Evolutionary conservation across 495 filamentous ascomycete species (phyloP).

Genomic region (Hyphodiscus hymeniophilus): DNA sequence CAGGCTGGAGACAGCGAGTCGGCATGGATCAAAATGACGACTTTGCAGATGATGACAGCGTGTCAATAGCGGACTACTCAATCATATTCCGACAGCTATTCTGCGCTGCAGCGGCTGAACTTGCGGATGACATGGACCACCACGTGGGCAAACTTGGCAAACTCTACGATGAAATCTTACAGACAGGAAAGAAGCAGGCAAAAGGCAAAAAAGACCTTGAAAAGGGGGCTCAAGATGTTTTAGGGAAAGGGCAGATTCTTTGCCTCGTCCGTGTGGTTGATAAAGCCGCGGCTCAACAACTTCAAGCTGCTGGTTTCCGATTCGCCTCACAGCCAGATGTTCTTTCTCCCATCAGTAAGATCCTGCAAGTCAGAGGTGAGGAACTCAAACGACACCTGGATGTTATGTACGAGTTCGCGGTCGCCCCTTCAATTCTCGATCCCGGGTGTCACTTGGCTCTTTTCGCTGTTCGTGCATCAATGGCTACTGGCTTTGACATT

Average conservation of each 20-base stretch:
- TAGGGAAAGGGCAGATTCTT: constrained; percentile 64
- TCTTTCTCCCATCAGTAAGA: constrained; percentile 53
- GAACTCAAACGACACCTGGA: constrained; percentile 46
- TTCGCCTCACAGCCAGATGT: constrained; percentile 68
- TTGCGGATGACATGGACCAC: constrained; percentile 57
- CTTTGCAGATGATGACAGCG: constrained; percentile 31
- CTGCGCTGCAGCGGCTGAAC: constrained; percentile 66
- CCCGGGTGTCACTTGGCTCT: constrained; percentile 68
- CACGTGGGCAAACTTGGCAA: constrained; percentile 58
- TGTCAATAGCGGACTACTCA: constrained; percentile 57
- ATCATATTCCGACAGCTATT: constrained; percentile 80
- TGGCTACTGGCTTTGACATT: constrained; percentile 63
- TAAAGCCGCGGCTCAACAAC: constrained; percentile 44
- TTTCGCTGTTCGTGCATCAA: constrained; percentile 62
- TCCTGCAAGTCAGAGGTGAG: constrained; percentile 58
- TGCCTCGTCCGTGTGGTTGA: constrained; percentile 67
- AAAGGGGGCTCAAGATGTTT: constrained; percentile 14
- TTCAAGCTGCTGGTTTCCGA: constrained; percentile 66
- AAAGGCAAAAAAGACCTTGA: neutral
- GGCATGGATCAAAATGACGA: constrained; percentile 5
- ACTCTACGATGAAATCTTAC: constrained; percentile 70
- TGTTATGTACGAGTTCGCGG: constrained; percentile 53
- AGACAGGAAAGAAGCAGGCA: constrained; percentile 38
- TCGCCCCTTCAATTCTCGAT: constrained; percentile 40
- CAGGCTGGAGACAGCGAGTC: neutral